Conservation (phyloP, 768 basidiomycete species). For the Lentinula sp. region DNA sequence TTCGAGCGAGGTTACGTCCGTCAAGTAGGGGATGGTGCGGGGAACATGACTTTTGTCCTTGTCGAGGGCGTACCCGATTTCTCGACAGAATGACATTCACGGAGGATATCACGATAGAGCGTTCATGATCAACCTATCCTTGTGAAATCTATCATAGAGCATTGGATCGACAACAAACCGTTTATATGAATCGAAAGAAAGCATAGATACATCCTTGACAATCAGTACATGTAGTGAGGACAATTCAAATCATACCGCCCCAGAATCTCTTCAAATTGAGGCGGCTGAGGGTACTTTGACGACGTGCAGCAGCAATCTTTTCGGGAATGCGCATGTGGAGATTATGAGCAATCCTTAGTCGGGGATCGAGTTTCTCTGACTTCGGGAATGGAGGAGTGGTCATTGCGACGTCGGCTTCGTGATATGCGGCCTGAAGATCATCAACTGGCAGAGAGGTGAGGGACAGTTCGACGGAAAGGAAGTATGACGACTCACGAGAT, state of each 20-base stretch:
- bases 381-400: slow-evolving; percentile 4
- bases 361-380: neutral
- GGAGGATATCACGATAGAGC: slow-evolving; percentile 8
- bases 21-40: slow-evolving; percentile 22
- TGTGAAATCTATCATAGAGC: slow-evolving; percentile 16
- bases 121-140: slow-evolving; percentile 16
- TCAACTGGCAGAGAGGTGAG: neutral
- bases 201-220: too few relatives aligned
- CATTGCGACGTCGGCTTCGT: slow-evolving; percentile 7
- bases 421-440: slow-evolving; percentile 6
- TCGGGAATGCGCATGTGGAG: slow-evolving; percentile 5
- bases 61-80: slow-evolving; percentile 9
- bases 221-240: neutral
- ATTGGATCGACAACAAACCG: slow-evolving; percentile 16
- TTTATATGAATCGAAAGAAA: neutral
- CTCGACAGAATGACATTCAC: neutral
- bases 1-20: slow-evolving; percentile 19
- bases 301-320: slow-evolving; percentile 2
- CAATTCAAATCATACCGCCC: slow-evolving; percentile 2
- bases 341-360: slow-evolving; percentile 2
- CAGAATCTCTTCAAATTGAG: slow-evolving; percentile 6
- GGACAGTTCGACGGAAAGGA: neutral
- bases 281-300: neutral
- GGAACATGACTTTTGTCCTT: slow-evolving; percentile 25
- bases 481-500: neutral